Evolutionary conservation across 768 basidiomycete species (phyloP).

Genomic region (Xerocomellus amylosporus): DNA sequence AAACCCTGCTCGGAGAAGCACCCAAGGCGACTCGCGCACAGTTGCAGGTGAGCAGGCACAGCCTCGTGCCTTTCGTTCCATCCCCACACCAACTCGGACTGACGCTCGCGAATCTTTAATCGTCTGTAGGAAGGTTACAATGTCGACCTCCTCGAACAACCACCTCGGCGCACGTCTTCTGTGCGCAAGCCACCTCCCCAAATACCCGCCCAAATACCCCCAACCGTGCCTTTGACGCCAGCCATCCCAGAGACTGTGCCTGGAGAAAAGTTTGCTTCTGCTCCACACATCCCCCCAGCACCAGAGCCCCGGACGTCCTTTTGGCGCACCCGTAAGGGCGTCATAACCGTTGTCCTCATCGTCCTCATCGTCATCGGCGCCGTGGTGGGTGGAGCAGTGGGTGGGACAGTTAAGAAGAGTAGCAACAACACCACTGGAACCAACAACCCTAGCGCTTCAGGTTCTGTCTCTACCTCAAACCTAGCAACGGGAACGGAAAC

Average conservation of each 20-base stretch:
- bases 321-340: slow-evolving; percentile 48
- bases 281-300: neutral
- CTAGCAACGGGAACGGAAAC: rapidly evolving
- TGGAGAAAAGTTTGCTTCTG: slow-evolving; percentile 10
- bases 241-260: slow-evolving; percentile 10
- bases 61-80: neutral
- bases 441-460: neutral
- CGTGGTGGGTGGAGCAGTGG: slow-evolving; percentile 58
- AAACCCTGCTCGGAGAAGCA: slow-evolving; percentile 37
- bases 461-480: neutral
- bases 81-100: neutral
- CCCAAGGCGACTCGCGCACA: slow-evolving; percentile 44
- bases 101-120: neutral
- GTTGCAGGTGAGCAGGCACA: slow-evolving; percentile 38
- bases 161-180: slow-evolving; percentile 22
- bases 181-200: slow-evolving; percentile 19
- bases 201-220: slow-evolving; percentile 5
- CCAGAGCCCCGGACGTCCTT: slow-evolving; percentile 34
- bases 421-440: neutral
- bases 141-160: slow-evolving; percentile 41
- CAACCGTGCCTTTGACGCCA: slow-evolving; percentile 11
- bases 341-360: slow-evolving; percentile 37
- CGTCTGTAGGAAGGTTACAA: slow-evolving; percentile 50
- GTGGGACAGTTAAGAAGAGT: slow-evolving; percentile 41
- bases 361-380: slow-evolving; percentile 46